phyloP scores from a whole-genome alignment of 202 grass and related monocot genomes.

The Dendrocalamus latiflorus region DNA sequence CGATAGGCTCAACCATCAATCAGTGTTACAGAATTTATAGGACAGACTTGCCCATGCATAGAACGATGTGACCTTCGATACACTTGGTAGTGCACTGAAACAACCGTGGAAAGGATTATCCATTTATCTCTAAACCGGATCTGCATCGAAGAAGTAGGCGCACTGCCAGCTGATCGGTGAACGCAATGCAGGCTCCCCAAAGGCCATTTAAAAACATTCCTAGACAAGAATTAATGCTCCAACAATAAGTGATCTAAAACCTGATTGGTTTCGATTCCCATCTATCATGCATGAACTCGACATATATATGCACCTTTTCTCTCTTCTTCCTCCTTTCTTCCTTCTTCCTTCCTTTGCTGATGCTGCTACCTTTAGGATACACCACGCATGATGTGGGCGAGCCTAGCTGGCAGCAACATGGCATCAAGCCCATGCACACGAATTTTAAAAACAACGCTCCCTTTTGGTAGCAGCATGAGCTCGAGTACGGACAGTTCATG shows the following conservation, averaged over 20 bases:
- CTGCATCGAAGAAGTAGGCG: constrained; percentile 6
- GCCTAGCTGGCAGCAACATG: constrained; percentile 44
- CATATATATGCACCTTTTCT: not conserved
- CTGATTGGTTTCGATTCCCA: constrained; percentile 32
- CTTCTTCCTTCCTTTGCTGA: not conserved
- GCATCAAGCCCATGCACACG: constrained; percentile 23
- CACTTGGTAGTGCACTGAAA: constrained; percentile 22
- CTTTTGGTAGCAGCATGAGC: constrained; percentile 7
- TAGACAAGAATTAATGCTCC: constrained; percentile 20
- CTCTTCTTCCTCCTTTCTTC: not conserved
- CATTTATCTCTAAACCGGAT: not conserved
- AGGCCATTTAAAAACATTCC: not conserved
- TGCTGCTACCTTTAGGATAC: constrained; percentile 26
- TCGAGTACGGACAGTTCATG: constrained; percentile 35
- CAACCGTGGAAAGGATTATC: not conserved
- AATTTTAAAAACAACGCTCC: not conserved
- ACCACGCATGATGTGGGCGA: constrained; percentile 18
- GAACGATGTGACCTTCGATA: not conserved
- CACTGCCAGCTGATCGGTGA: constrained; percentile 12
- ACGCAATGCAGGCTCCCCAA: not conserved
- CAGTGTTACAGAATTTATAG: not conserved
- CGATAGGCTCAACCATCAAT: not conserved
- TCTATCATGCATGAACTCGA: constrained; percentile 23
- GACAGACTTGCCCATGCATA: not conserved
- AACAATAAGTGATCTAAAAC: constrained; percentile 2